Evolutionary conservation across 2,329 filamentous ascomycete species (phyloP), one percentile per base, ranked within the genome.

Genomic region (Fusarium burgessii): DNA sequence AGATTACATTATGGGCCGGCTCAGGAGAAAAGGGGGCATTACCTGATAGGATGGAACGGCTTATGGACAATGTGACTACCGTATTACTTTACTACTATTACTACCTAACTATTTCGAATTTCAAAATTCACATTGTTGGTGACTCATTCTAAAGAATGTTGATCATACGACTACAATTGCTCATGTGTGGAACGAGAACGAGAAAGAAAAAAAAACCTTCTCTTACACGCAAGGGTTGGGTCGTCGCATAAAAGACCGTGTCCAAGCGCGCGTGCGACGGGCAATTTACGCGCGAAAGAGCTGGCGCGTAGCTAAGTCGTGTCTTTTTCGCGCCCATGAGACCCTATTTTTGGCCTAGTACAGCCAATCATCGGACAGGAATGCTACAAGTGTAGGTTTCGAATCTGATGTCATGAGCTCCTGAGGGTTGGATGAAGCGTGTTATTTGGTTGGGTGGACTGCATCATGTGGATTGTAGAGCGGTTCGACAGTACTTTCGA

Each of bases 221-320:
- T 52, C 17, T 27, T 58, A 17, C 45, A 20, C 32, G 23, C 36
- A 54, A 59, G 58, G 56, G 42, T 59, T 36, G 35, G 38, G 45
- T 20, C 27, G 13, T 52, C 55, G 50, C 64, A 62, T 62, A 38
- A 42, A 54, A 47, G 20, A 23, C 38, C 49, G 60, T 66, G 64
- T 71, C 18, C 27, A 43, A 62, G 65, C 69, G 69, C 69, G 71
- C 62, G 63, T 69, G 71, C 49, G 67, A 70, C 60, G 63, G 61
- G 67, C 70, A 69, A 77, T 77, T 77, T 77, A 77, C 75, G 75
- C 75, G 75, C 73, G 59, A 56, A 60, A 62, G 62, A 45, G 41
- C 27, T 45, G 54, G 60, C 68, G 67, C 71, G 74, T 73, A 62
- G 43, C 13, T 11, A 46, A 14, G 35, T 36, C 72, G 72, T 68